Conservation (phyloP, 306 rosid species). For the Casuarina cunninghamiana region DNA sequence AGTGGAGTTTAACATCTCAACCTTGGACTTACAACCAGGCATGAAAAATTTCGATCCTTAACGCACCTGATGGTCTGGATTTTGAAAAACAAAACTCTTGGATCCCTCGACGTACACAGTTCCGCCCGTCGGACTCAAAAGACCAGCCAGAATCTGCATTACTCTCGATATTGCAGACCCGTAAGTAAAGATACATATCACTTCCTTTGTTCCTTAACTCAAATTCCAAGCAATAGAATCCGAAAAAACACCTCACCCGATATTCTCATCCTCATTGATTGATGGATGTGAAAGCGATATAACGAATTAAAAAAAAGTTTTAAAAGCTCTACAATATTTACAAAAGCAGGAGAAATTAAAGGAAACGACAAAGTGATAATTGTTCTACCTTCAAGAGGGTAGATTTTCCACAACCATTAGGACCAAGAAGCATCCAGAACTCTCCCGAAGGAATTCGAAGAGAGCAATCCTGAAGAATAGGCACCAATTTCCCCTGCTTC, state of each 20-base stretch:
- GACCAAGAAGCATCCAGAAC: conserved; percentile 95
- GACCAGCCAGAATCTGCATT: conserved; percentile 81
- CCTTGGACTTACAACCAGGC: background rate
- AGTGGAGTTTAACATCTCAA: background rate
- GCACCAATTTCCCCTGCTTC: conserved; percentile 46
- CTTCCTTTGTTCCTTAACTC: background rate
- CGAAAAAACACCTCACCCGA: background rate
- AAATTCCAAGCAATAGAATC: background rate
- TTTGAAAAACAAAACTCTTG: conserved; percentile 79
- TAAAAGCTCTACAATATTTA: background rate
- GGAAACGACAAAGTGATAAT: background rate
- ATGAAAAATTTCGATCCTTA: background rate
- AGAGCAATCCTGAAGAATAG: conserved; percentile 70
- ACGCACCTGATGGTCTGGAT: conserved; percentile 79
- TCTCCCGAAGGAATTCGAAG: conserved; percentile 75
- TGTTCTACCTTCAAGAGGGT: conserved; percentile 73
- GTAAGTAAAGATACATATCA: background rate
- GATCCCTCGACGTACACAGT: conserved; percentile 55
- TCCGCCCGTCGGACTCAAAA: conserved; percentile 66
- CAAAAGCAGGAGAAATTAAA: background rate
- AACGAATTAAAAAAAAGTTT: background rate
- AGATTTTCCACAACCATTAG: conserved; percentile 89
- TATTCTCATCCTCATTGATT: background rate
- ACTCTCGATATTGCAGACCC: background rate
- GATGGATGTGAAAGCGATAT: background rate